phyloP scores from a whole-genome alignment of 78 protist species.

The Pigoraptor vietnamica region DNA sequence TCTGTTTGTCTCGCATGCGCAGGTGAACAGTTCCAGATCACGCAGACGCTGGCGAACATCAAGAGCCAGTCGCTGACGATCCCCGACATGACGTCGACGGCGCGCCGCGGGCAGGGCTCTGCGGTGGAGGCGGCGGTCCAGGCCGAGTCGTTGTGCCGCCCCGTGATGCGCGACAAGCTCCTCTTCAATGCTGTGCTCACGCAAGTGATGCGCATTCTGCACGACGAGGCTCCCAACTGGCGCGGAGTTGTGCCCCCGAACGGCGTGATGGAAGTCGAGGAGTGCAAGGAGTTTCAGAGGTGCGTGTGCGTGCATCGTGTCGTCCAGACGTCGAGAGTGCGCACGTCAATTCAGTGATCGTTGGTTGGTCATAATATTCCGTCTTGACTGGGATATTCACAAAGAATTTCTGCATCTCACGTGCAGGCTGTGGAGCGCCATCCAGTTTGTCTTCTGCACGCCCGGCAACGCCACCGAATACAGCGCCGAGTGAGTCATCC shows the following conservation, averaged over 20 bases:
- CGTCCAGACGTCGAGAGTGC: no score
- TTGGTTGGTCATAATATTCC: no score
- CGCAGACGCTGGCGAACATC: no score
- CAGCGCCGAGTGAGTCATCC: neutral
- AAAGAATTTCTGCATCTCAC: no score
- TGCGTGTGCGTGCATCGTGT: no score
- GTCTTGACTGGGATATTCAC: no score
- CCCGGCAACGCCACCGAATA: constrained; percentile 18
- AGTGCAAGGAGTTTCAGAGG: constrained; percentile 59
- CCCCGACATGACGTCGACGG: no score
- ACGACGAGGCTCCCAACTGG: constrained; percentile 25
- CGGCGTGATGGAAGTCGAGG: constrained; percentile 55
- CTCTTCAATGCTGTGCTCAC: neutral
- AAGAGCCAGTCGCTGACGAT: no score
- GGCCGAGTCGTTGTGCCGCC: neutral
- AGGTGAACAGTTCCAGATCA: neutral
- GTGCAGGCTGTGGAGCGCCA: constrained; percentile 72
- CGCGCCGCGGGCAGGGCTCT: neutral
- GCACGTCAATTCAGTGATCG: no score
- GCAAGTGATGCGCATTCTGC: neutral
- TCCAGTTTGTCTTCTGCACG: constrained; percentile 58
- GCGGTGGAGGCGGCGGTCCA: neutral
- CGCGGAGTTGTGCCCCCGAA: constrained; percentile 44
- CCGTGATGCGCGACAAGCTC: no score
- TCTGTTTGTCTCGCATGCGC: neutral